A percentile compares a stretch with the other conserved stretches of the same genome.
These are phyloP conservation scores for Moesziomyces sp. DNA, from an alignment of 1,284 basidiomycete species.

Conservation along the genomic window DNA sequence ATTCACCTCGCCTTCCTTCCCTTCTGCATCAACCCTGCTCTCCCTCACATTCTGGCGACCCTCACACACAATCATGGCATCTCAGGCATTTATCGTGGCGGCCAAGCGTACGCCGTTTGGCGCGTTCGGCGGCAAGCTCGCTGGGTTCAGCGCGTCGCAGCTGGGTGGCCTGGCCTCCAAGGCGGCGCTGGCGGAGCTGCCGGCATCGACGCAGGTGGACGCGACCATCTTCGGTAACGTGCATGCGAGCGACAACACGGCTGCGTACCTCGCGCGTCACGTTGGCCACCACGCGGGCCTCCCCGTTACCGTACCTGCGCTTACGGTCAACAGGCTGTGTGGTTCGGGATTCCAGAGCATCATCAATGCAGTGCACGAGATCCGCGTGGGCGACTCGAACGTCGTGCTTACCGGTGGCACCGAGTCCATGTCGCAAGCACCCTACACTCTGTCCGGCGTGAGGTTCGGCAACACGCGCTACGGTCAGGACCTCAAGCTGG, in stretches of 20 bases:
- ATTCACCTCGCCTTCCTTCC: neutral
- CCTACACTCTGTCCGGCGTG: constrained; percentile 71
- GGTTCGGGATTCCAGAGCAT: constrained; percentile 94
- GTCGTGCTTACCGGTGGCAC: constrained; percentile 94
- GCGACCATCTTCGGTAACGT: constrained; percentile 67
- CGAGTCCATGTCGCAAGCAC: constrained; percentile 95
- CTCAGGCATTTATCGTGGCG: constrained; percentile 68
- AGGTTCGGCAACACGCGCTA: constrained; percentile 68
- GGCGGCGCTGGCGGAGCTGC: constrained; percentile 71
- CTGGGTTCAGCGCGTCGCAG: constrained; percentile 60
- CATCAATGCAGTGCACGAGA: constrained; percentile 90
- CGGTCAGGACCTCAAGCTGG: constrained; percentile 72
- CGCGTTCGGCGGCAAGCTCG: constrained; percentile 71
- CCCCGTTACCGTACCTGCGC: constrained; percentile 71
- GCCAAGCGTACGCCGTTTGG: constrained; percentile 72
- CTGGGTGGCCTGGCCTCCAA: constrained; percentile 72
- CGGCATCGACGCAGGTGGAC: constrained; percentile 69
- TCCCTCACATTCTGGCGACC: too few species aligned
- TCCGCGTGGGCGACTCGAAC: constrained; percentile 84
- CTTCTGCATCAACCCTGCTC: neutral
- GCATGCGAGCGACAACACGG: constrained; percentile 70
- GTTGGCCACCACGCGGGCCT: constrained; percentile 87
- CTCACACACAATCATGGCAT: constrained; percentile 21
- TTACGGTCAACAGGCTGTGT: constrained; percentile 81
- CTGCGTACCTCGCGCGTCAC: constrained; percentile 94